Evolutionary conservation across 345 rosid genomes (phyloP), one percentile per base, ranked within the genome.

Genomic region (Heritiera fomes): DNA sequence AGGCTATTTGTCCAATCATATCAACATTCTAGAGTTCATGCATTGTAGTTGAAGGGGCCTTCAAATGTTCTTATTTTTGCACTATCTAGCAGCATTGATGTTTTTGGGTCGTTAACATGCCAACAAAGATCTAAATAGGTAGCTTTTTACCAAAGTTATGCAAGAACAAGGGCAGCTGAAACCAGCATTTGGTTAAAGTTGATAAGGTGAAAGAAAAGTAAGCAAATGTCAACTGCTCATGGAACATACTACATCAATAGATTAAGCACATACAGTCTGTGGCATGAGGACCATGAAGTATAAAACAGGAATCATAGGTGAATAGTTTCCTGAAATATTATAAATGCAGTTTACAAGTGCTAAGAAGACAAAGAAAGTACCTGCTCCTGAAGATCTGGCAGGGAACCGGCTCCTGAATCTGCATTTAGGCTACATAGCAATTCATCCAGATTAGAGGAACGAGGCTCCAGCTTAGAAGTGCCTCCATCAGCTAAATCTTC

Each of bases 301-400:
- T 47, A 41, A 73, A 75, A 76, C 56, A 58, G 34, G 63, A 58
- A 81, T 30, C 49, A 45, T 58, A 46, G 47, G 76, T 67, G 20
- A 73, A 61, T 15, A 63, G 47, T 50, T 45, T 59, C 76, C 75
- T 62, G 10, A 58, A 45, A 69, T 45, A 43, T 70, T 55, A 74
- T 60, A 63, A 78, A 71, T 64, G 62, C 52, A 71, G 73, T 28
- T 76, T 45, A n/a, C 17, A 69, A 30, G 14, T 45, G 61, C 49
- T 55, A 55, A 65, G 41, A 76, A 71, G 28, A 71, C 5, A 55
- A 75, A 70, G 58, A 74, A 70, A 53, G 45, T 76, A 96, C 99
- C 97, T 89, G 97, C 50, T 94, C 98, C 82, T 94, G 95, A 83
- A 89, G 97, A 89, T 92, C 95, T 71, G 95, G 91, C 71, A 89